Conservation (phyloP, 2,329 filamentous ascomycete species). For the Penicillium sp. region DNA sequence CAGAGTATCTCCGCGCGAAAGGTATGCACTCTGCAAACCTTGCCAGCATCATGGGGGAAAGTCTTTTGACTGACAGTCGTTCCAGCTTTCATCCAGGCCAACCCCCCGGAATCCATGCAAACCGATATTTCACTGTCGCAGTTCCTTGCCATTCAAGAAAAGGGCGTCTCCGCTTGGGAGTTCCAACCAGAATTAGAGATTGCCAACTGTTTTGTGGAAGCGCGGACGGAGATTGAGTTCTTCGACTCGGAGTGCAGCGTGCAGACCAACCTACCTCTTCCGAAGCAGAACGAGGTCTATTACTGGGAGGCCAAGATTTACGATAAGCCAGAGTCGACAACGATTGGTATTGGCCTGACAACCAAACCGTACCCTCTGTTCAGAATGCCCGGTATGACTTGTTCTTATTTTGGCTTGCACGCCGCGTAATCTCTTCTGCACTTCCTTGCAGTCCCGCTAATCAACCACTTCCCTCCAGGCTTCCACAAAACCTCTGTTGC, state of each 20-base stretch:
- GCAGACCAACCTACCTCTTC: constrained; percentile 92
- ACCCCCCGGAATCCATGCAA: constrained; percentile 90
- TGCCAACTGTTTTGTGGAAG: constrained; percentile 98
- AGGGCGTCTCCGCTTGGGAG: constrained; percentile 99
- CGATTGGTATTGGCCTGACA: constrained; percentile 88
- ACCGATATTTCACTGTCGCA: constrained; percentile 98
- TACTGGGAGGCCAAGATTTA: constrained; percentile 99
- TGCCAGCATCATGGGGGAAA: too few species aligned
- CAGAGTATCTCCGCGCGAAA: constrained; percentile 92
- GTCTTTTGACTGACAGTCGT: constrained; percentile 4
- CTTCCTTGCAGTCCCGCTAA: constrained; percentile 10
- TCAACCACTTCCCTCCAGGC: constrained; percentile 52
- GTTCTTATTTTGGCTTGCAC: background rate
- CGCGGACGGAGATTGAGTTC: constrained; percentile 95
- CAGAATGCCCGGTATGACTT: constrained; percentile 76
- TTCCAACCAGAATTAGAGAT: constrained; percentile 99
- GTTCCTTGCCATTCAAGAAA: constrained; percentile 97
- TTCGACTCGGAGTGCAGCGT: constrained; percentile 98
- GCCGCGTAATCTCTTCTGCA: background rate
- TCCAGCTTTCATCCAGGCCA: constrained; percentile 86
- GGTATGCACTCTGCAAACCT: constrained; percentile 55
- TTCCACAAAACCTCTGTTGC: constrained; percentile 92
- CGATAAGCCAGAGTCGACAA: constrained; percentile 87
- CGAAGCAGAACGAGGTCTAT: constrained; percentile 98
- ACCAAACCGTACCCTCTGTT: constrained; percentile 98